Evolutionary conservation across 768 basidiomycete species (phyloP).

Genomic region (Termitomyces eurrhizus): DNA sequence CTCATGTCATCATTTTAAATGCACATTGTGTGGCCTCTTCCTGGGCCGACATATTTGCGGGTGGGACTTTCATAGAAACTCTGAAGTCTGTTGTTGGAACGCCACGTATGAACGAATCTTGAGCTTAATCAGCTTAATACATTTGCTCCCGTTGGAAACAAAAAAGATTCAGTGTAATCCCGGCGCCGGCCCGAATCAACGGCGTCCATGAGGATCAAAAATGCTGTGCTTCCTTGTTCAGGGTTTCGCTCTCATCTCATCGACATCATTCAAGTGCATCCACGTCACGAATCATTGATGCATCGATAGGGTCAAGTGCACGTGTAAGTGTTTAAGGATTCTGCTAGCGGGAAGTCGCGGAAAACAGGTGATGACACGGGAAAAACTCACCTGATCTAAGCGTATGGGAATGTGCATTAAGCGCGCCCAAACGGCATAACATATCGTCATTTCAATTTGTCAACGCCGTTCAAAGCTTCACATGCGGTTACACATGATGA

Average conservation of each 20-base stretch:
- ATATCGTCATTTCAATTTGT: slow-evolving; percentile 10
- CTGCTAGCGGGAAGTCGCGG: neutral
- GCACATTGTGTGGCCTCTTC: too few species aligned
- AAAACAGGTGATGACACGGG: neutral
- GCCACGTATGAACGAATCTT: neutral
- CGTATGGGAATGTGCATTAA: neutral
- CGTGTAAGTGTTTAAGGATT: neutral
- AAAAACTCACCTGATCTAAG: neutral
- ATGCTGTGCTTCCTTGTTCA: neutral
- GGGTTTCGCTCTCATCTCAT: neutral
- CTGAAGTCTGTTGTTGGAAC: neutral
- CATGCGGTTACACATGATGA: slow-evolving; percentile 13
- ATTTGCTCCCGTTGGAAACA: too few species aligned
- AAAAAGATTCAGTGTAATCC: neutral
- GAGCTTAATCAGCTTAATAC: too few species aligned
- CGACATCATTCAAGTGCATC: neutral
- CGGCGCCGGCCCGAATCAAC: neutral
- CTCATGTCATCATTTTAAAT: neutral
- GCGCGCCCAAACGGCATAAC: neutral
- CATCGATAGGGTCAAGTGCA: neutral
- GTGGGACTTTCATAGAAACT: too few species aligned
- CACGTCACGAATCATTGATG: neutral
- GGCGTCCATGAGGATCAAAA: neutral
- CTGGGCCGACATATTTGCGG: too few species aligned
- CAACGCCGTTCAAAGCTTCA: slow-evolving; percentile 4